phyloP scores from a whole-genome alignment of 768 basidiomycete species.

The button mushroom (Agaricus bisporus) region DNA sequence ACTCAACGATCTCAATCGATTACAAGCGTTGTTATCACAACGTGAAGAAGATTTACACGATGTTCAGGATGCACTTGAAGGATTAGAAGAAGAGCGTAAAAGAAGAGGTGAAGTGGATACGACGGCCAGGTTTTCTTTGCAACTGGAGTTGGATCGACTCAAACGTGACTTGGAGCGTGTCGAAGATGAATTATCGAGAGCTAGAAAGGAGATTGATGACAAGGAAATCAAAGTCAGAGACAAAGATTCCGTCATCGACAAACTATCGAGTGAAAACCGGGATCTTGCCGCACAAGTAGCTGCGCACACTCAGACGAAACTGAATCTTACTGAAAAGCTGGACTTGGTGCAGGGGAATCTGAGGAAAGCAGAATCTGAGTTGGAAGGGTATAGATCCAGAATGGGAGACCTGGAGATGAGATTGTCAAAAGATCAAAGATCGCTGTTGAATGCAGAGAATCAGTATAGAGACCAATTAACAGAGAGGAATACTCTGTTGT shows the following conservation, averaged over 20 bases:
- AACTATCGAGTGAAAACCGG: conserved; percentile 70
- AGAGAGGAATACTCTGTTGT: conserved; percentile 84
- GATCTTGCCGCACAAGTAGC: conserved; percentile 78
- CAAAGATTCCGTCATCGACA: conserved; percentile 68
- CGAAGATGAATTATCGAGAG: conserved; percentile 73
- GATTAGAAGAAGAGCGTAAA: conserved; percentile 71
- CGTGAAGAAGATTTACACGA: conserved; percentile 71
- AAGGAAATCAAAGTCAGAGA: conserved; percentile 52
- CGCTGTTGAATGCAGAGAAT: conserved; percentile 61
- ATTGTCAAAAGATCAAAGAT: conserved; percentile 76
- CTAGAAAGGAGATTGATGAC: conserved; percentile 62
- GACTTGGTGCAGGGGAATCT: conserved; percentile 59
- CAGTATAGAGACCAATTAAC: conserved; percentile 90
- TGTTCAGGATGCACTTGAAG: conserved; percentile 67
- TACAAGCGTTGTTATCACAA: conserved; percentile 57
- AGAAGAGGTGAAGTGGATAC: conserved; percentile 80
- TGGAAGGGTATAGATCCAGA: conserved; percentile 49
- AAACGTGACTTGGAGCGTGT: conserved; percentile 78
- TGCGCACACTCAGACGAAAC: conserved; percentile 77
- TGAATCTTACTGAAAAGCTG: conserved; percentile 89
- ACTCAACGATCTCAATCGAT: conserved; percentile 55
- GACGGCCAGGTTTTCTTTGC: conserved; percentile 77
- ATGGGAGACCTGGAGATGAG: conserved; percentile 74
- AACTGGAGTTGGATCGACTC: conserved; percentile 84
- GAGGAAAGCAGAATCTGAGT: conserved; percentile 65